Conservation (phyloP, 257 asterid species). For the Plectranthus barbatus region DNA sequence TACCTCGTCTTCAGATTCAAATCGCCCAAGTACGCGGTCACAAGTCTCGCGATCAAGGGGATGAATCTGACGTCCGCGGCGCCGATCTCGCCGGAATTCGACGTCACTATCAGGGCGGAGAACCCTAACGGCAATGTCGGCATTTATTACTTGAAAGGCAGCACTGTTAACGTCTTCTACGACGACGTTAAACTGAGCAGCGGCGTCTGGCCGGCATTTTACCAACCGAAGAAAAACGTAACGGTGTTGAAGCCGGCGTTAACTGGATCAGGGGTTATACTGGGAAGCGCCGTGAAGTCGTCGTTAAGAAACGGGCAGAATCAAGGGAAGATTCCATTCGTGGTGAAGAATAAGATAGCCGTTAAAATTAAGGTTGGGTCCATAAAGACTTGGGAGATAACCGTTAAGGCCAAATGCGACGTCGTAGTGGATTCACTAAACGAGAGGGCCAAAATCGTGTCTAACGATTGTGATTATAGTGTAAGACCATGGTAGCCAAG, state of each 20-base stretch:
- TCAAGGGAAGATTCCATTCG: constrained; percentile 41
- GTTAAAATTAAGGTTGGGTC: constrained; percentile 63
- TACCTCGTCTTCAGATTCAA: constrained; percentile 66
- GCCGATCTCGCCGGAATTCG: constrained; percentile 52
- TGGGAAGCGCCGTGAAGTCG: constrained; percentile 35
- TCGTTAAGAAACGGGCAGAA: constrained; percentile 30
- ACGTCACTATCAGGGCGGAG: constrained; percentile 54
- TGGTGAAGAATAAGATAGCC: constrained; percentile 40
- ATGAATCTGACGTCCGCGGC: constrained; percentile 48
- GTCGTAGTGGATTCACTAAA: constrained; percentile 42
- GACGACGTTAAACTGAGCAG: constrained; percentile 34
- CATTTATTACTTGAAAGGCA: constrained; percentile 38
- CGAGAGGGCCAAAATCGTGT: constrained; percentile 35
- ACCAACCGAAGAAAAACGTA: constrained; percentile 61
- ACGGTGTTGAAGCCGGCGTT: constrained; percentile 40
- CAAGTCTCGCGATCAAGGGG: constrained; percentile 33
- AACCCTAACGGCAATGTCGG: constrained; percentile 71
- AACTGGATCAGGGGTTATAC: constrained; percentile 39
- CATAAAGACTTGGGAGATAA: constrained; percentile 65
- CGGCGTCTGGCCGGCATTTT: constrained; percentile 59
- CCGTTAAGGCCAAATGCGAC: constrained; percentile 56
- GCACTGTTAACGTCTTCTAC: constrained; percentile 33
- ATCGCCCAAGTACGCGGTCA: constrained; percentile 49
- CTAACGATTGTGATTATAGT: constrained; percentile 50
- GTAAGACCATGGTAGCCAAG: constrained; percentile 55